Percentiles rank a stretch among this genome's conserved stretches.
Evolutionary conservation across 768 basidiomycete species (phyloP).

Genomic region (Tremella yokohamensis): DNA sequence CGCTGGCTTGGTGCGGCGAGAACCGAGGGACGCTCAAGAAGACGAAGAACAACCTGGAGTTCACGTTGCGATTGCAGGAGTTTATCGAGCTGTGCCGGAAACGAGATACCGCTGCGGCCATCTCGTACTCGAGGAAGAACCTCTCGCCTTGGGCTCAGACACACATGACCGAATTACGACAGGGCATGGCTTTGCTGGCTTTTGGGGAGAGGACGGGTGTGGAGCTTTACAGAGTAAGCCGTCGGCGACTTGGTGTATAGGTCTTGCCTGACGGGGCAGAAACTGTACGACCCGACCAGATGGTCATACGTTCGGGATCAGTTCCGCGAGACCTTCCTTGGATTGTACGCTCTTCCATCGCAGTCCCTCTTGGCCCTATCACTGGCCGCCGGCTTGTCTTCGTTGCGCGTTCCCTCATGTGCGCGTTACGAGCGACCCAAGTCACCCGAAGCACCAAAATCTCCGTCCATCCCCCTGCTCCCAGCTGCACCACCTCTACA

Average conservation of each 20-base stretch:
- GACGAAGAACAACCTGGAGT: constrained; percentile 92
- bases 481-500: constrained; percentile 43
- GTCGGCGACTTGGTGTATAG: not conserved
- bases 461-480: constrained; percentile 27
- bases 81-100: constrained; percentile 84
- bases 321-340: constrained; percentile 83
- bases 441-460: constrained; percentile 5
- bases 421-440: constrained; percentile 48
- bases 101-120: constrained; percentile 67
- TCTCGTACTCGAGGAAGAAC: constrained; percentile 76
- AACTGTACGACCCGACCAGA: constrained; percentile 73
- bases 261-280: constrained; percentile 54
- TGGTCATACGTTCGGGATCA: constrained; percentile 72
- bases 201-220: constrained; percentile 65
- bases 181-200: constrained; percentile 72
- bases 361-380: constrained; percentile 83
- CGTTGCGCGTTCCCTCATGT: constrained; percentile 84
- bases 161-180: constrained; percentile 71
- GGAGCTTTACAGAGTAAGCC: constrained; percentile 70
- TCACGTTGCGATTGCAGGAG: constrained; percentile 90
- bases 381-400: constrained; percentile 84
- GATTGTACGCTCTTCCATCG: constrained; percentile 78
- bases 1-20: constrained; percentile 92
- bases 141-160: constrained; percentile 72
- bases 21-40: constrained; percentile 89